These are phyloP conservation scores for Crithidia brevicula DNA, from an alignment of 208 protist species.

Conservation along the genomic window DNA sequence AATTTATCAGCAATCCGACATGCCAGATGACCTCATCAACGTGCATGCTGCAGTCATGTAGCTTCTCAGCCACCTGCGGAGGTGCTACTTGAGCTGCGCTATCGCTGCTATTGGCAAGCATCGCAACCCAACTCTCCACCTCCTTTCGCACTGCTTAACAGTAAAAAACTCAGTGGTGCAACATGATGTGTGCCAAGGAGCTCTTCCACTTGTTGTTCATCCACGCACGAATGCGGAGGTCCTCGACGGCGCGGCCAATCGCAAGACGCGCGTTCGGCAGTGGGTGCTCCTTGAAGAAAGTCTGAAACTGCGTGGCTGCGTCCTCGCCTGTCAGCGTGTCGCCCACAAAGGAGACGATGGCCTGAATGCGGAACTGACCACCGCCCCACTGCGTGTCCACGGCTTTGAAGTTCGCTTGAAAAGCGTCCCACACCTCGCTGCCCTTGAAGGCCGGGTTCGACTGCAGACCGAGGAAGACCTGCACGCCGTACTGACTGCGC, in stretches of 20 bases:
- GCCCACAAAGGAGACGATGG: conserved; percentile 70
- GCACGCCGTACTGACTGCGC: conserved; percentile 78
- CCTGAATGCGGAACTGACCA: conserved; percentile 90
- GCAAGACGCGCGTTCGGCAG: conserved; percentile 78
- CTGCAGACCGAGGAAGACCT: conserved; percentile 57
- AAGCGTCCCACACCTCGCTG: conserved; percentile 71
- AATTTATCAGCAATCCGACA: too few species aligned
- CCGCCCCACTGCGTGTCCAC: conserved; percentile 86
- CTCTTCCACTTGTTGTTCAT: conserved; percentile 62
- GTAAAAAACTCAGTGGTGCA: conserved; percentile 12
- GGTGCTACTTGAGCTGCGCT: too few species aligned
- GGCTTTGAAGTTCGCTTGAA: conserved; percentile 69
- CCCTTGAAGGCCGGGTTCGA: conserved; percentile 50
- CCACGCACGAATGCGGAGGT: conserved; percentile 66
- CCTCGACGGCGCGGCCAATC: conserved; percentile 70
- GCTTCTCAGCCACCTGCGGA: too few species aligned
- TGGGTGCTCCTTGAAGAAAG: conserved; percentile 77
- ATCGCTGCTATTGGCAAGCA: too few species aligned
- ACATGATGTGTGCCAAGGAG: conserved; percentile 22
- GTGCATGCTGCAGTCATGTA: too few species aligned
- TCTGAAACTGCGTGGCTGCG: conserved; percentile 57
- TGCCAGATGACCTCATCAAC: too few species aligned
- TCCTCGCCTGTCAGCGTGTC: conserved; percentile 56
- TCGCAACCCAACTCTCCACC: not conserved
- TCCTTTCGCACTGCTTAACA: too few species aligned